Percentiles rank a stretch among this genome's conserved stretches.
Evolutionary conservation across 768 basidiomycete genomes (phyloP).

Genomic region (Lactarius akahatsu): DNA sequence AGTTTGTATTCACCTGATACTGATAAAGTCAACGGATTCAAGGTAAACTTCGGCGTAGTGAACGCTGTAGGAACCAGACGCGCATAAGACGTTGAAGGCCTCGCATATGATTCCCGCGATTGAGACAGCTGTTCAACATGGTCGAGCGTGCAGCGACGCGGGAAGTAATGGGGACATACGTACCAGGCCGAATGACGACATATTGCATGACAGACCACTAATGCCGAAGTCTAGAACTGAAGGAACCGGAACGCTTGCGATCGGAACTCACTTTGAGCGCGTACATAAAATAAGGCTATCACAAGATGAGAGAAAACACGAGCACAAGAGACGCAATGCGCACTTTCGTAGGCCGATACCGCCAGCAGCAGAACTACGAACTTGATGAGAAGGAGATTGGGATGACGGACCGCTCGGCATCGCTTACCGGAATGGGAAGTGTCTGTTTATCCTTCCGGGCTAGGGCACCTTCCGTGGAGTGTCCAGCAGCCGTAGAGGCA

Average conservation of each 20-base stretch:
- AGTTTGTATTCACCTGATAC: conserved; percentile 61
- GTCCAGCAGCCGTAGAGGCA: conserved; percentile 61
- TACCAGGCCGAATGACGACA: conserved; percentile 65
- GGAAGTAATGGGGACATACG: conserved; percentile 2
- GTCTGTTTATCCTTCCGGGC: conserved; percentile 74
- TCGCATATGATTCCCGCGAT: conserved; percentile 81
- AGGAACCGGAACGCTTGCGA: conserved; percentile 1
- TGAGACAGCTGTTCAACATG: conserved; percentile 47
- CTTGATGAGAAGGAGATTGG: not conserved
- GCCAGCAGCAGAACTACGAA: conserved; percentile 72
- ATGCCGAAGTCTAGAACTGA: conserved; percentile 15
- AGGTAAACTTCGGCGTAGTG: conserved; percentile 70
- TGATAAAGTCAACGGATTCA: conserved; percentile 71
- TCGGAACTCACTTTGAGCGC: conserved; percentile 62
- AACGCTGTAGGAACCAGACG: conserved; percentile 55
- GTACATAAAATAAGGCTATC: conserved; percentile 84
- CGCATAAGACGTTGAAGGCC: conserved; percentile 65
- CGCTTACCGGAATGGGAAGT: conserved; percentile 65
- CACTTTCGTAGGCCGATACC: conserved; percentile 80
- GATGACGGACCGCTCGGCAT: no score
- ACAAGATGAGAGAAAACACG: conserved; percentile 22
- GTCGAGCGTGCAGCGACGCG: conserved; percentile 8
- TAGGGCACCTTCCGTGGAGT: conserved; percentile 65
- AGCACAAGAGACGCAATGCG: not conserved
- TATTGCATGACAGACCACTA: conserved; percentile 92